A percentile compares a stretch with the other conserved stretches of the same genome.
phyloP scores from a whole-genome alignment of 331 rosid genomes.

The Spiraea crenata region DNA sequence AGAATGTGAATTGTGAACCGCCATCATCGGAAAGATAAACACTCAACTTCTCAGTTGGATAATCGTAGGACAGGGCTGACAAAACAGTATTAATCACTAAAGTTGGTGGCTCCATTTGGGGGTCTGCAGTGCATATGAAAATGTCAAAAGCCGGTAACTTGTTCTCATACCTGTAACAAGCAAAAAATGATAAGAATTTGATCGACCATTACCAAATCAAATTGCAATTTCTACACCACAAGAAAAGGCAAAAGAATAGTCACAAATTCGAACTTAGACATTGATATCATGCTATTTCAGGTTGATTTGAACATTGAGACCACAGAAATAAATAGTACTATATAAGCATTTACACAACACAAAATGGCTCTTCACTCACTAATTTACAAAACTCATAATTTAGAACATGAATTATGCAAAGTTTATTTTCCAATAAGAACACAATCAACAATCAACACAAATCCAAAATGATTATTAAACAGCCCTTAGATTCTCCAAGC shows the following conservation, averaged over 20 bases:
- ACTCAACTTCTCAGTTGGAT: conserved; percentile 53
- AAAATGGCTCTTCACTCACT: no score
- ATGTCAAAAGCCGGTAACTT: conserved; percentile 51
- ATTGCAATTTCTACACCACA: no score
- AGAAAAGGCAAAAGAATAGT: neutral
- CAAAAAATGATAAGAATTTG: neutral
- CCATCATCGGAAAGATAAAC: conserved; percentile 78
- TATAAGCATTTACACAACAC: no score
- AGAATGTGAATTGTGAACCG: conserved; percentile 57
- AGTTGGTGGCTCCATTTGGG: conserved; percentile 58
- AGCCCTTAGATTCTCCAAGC: no score
- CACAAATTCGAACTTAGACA: neutral
- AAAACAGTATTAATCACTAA: conserved; percentile 64
- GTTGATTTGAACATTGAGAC: no score
- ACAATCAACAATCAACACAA: no score
- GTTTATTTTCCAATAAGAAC: no score
- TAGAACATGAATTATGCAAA: no score
- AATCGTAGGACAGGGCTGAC: conserved; percentile 53
- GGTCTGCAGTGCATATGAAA: conserved; percentile 77
- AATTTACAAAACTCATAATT: no score
- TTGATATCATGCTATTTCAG: neutral
- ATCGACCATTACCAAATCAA: neutral
- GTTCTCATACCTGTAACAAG: conserved; percentile 38
- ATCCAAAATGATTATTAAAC: no score
- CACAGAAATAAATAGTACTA: no score